These are phyloP conservation scores for Podospora tetraspora DNA, from an alignment of 495 filamentous ascomycete genomes.

Conservation along the genomic window DNA sequence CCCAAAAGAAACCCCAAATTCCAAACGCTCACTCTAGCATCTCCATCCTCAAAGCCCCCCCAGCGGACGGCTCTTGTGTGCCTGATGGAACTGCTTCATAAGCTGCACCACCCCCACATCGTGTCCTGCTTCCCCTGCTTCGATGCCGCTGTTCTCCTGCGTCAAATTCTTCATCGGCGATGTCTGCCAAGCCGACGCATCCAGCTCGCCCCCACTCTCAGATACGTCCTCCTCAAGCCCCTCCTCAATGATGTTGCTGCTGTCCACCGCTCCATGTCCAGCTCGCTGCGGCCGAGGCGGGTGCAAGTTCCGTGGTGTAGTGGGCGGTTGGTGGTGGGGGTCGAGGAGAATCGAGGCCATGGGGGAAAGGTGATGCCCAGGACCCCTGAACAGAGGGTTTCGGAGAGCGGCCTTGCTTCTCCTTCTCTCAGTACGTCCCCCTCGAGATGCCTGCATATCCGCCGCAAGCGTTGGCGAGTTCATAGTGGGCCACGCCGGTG, in stretches of 20 bases:
- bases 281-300: slow-evolving; percentile 37
- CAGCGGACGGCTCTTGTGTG: slow-evolving; percentile 56
- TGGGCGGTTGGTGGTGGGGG: slow-evolving; percentile 75
- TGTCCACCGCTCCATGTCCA: slow-evolving; percentile 35
- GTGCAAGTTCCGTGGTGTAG: slow-evolving; percentile 37
- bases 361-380: slow-evolving; percentile 44
- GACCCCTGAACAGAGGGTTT: slow-evolving; percentile 30
- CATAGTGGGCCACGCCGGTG: slow-evolving; percentile 68
- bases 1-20: not conserved
- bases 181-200: slow-evolving; percentile 52
- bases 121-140: slow-evolving; percentile 27
- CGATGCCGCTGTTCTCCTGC: slow-evolving; percentile 36
- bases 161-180: slow-evolving; percentile 39
- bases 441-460: slow-evolving; percentile 49
- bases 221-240: slow-evolving; percentile 47
- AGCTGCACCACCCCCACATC: slow-evolving; percentile 72
- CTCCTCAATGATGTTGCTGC: slow-evolving; percentile 48
- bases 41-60: slow-evolving; percentile 31
- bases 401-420: slow-evolving; percentile 23
- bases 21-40: slow-evolving; percentile 15
- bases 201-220: slow-evolving; percentile 38
- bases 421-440: slow-evolving; percentile 41
- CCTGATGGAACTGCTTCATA: slow-evolving; percentile 87
- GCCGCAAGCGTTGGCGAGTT: slow-evolving; percentile 56
- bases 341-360: slow-evolving; percentile 76